These are phyloP conservation scores for Oidiodendron maius DNA, from an alignment of 495 filamentous ascomycete species.

Conservation along the genomic window DNA sequence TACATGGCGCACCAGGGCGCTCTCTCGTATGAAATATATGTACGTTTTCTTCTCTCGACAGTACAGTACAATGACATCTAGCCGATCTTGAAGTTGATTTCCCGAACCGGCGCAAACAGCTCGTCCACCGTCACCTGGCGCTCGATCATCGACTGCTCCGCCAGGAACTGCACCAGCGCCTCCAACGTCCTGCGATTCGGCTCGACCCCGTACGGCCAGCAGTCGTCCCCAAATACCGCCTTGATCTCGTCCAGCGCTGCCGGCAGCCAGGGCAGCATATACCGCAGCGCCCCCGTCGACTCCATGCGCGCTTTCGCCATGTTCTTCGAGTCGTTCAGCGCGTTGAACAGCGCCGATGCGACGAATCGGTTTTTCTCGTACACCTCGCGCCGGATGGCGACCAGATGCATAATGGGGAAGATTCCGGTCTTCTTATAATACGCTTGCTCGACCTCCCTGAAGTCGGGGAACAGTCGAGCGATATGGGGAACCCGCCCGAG, in stretches of 20 bases:
- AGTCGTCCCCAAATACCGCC: slow-evolving; percentile 28
- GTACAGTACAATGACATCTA: no score
- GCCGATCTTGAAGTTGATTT: slow-evolving; percentile 12
- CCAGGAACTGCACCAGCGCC: slow-evolving; percentile 23
- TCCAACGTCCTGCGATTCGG: slow-evolving; percentile 29
- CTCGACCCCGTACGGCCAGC: slow-evolving; percentile 31
- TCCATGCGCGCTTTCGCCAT: slow-evolving; percentile 24
- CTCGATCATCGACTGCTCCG: slow-evolving; percentile 30
- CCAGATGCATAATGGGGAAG: slow-evolving; percentile 39
- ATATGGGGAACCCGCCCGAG: slow-evolving; percentile 28
- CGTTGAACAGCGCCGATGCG: slow-evolving; percentile 27
- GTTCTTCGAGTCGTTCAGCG: slow-evolving; percentile 29
- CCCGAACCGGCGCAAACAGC: slow-evolving; percentile 23
- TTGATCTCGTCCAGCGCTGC: slow-evolving; percentile 30
- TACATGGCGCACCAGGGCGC: no score
- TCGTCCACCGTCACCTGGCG: slow-evolving; percentile 23
- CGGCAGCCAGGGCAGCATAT: slow-evolving; percentile 34
- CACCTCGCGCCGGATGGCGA: slow-evolving; percentile 26
- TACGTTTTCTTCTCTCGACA: no score
- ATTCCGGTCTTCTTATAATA: slow-evolving; percentile 32
- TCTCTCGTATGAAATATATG: no score
- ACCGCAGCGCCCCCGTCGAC: slow-evolving; percentile 21
- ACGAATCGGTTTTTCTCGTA: slow-evolving; percentile 27
- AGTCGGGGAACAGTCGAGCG: slow-evolving; percentile 31
- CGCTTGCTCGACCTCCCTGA: slow-evolving; percentile 29